These are phyloP conservation scores for Inonotus obliquus DNA, from an alignment of 1,284 basidiomycete genomes.

Conservation along the genomic window DNA sequence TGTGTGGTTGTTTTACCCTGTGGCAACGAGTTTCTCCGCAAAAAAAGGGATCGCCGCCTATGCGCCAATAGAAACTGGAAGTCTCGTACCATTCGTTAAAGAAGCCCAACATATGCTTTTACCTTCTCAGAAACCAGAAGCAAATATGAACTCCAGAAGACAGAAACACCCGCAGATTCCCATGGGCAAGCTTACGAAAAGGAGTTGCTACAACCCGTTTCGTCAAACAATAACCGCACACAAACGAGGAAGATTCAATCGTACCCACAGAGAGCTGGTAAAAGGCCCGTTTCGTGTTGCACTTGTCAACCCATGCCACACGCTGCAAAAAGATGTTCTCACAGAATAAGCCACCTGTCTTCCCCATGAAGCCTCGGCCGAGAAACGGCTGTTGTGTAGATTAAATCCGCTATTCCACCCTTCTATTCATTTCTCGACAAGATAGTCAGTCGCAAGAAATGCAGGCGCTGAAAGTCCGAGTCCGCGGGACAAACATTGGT, in stretches of 20 bases:
- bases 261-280: background rate
- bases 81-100: background rate
- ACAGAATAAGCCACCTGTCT: background rate
- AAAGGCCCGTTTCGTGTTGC: background rate
- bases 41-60: conserved; percentile 2
- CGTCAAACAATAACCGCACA: background rate
- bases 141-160: background rate
- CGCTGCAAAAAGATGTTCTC: background rate
- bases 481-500: background rate
- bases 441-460: background rate
- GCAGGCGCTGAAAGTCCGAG: background rate
- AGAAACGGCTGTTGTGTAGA: background rate
- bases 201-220: background rate
- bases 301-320: background rate
- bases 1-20: background rate
- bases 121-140: background rate
- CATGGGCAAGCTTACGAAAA: background rate
- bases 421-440: background rate
- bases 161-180: background rate
- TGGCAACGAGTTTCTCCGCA: conserved; percentile 6
- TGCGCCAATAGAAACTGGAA: background rate
- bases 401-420: background rate
- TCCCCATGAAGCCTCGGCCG: conserved; percentile 5
- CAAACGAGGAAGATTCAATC: background rate
- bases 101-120: background rate